Conservation (phyloP, 2,329 filamentous ascomycete genomes). For the Colletotrichum sp. region DNA sequence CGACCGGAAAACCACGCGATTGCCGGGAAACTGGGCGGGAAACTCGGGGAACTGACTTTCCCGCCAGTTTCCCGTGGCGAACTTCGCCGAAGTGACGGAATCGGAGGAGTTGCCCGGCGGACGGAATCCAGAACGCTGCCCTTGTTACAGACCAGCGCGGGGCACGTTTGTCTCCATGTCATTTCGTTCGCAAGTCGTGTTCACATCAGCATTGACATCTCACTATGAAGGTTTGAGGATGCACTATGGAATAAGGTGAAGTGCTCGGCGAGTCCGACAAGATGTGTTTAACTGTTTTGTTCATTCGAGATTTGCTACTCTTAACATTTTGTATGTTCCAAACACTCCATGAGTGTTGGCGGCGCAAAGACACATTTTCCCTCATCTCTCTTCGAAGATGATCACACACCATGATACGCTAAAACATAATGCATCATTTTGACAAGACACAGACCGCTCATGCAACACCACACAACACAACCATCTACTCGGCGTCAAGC, state of each 20-base stretch:
- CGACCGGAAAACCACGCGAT: background rate
- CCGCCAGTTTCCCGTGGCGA: background rate
- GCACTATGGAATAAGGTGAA: background rate
- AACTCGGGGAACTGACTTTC: background rate
- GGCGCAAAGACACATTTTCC: background rate
- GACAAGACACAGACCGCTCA: background rate
- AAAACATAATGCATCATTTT: background rate
- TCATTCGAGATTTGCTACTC: background rate
- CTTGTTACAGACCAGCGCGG: background rate
- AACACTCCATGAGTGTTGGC: background rate
- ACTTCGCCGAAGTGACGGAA: constrained; percentile 4
- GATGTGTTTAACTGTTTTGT: background rate
- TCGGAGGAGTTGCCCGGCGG: background rate
- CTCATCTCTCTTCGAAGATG: background rate
- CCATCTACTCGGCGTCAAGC: constrained; percentile 72
- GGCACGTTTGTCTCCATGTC: background rate
- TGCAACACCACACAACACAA: background rate
- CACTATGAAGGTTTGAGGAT: background rate
- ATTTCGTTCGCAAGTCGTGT: background rate
- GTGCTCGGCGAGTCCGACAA: background rate
- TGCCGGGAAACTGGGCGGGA: background rate
- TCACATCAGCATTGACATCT: background rate
- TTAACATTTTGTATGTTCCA: background rate
- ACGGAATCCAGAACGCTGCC: background rate
- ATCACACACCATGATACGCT: background rate